phyloP scores from a whole-genome alignment of 78 protist genomes.

The Creolimax fragrantissima region DNA sequence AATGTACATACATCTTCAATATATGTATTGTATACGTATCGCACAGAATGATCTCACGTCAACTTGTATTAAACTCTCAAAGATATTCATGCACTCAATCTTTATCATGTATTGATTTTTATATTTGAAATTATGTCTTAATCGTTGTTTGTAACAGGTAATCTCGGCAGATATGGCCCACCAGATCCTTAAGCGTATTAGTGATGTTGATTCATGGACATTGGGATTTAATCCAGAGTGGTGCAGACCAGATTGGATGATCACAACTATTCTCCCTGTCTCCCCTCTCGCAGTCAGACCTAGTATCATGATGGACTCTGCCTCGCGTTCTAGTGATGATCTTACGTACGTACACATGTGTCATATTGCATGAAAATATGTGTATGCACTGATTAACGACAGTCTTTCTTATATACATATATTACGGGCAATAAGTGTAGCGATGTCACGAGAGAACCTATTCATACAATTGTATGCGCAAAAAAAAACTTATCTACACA shows the following conservation, averaged over 20 bases:
- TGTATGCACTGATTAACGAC: background rate
- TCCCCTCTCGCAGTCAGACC: slow-evolving; percentile 99
- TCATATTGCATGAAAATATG: background rate
- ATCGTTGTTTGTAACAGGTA: background rate
- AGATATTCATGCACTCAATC: no score
- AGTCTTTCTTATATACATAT: no score
- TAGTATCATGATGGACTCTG: slow-evolving; percentile 59
- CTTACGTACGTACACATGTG: slow-evolving; percentile 16
- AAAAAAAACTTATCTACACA: no score
- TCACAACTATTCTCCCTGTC: slow-evolving; percentile 87
- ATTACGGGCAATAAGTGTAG: slow-evolving; percentile 45
- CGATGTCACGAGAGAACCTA: no score
- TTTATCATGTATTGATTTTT: no score
- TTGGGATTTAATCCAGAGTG: slow-evolving; percentile 77
- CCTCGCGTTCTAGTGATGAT: slow-evolving; percentile 48
- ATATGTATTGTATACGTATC: no score
- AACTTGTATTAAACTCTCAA: no score
- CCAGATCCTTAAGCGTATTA: slow-evolving; percentile 56
- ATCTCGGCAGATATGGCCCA: slow-evolving; percentile 57
- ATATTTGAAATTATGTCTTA: background rate
- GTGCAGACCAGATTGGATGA: slow-evolving; percentile 93
- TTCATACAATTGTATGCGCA: no score
- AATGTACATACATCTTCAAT: background rate
- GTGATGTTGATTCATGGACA: slow-evolving; percentile 50
- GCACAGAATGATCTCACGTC: no score